These are phyloP conservation scores for Pythium angustatum DNA, from an alignment of 352 stramenopile species.

Conservation along the genomic window DNA sequence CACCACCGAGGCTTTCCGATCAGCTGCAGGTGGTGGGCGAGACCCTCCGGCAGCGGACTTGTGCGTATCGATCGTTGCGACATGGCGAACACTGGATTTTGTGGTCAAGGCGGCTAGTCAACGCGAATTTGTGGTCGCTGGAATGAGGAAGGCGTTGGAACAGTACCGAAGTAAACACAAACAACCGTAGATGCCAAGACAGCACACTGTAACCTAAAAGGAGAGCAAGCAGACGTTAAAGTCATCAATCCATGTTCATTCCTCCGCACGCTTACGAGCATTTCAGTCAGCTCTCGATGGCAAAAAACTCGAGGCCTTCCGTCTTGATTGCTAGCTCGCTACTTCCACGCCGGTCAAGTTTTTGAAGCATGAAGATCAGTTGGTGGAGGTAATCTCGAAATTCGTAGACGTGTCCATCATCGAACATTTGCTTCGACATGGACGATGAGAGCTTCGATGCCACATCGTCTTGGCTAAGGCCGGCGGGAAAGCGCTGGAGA, in stretches of 20 bases:
- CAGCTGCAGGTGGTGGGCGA: constrained; percentile 29
- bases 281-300: constrained; percentile 38
- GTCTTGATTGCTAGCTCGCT: constrained; percentile 48
- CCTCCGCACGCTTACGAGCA: not conserved
- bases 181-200: constrained; percentile 7
- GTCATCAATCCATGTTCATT: not conserved
- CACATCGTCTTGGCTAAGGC: constrained; percentile 57
- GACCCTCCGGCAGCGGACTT: constrained; percentile 31
- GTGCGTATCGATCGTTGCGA: constrained; percentile 65
- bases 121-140: constrained; percentile 56
- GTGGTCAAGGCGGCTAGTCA: constrained; percentile 48
- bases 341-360: constrained; percentile 51
- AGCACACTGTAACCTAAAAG: constrained; percentile 18
- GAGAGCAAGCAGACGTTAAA: not conserved
- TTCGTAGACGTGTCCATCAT: constrained; percentile 61
- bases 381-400: constrained; percentile 83
- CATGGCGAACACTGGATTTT: constrained; percentile 65
- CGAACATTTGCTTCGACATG: constrained; percentile 65
- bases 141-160: constrained; percentile 34
- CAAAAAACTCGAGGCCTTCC: constrained; percentile 60
- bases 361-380: constrained; percentile 68
- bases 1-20: constrained; percentile 50
- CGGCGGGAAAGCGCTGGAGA: constrained; percentile 54
- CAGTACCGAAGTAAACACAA: constrained; percentile 26
- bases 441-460: constrained; percentile 42